These are phyloP conservation scores for Hypoxylon sp. DNA, from an alignment of 2,329 filamentous ascomycete species.

Conservation along the genomic window DNA sequence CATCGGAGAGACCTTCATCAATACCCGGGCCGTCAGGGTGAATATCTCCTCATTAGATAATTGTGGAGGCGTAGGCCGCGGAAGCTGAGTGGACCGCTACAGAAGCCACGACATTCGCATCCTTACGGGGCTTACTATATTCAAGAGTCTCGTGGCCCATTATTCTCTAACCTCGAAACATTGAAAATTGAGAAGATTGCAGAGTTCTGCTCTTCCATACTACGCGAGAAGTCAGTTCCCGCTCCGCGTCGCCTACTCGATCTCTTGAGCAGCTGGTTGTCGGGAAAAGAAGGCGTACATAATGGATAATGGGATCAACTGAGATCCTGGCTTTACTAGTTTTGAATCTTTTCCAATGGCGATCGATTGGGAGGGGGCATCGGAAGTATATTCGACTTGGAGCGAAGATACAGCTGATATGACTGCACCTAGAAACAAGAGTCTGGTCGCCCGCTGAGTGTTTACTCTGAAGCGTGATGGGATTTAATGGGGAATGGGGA, in stretches of 20 bases:
- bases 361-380: too few species aligned
- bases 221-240: background rate
- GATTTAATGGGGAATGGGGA: too few species aligned
- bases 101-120: background rate
- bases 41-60: slow-evolving; percentile 8
- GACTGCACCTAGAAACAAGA: too few species aligned
- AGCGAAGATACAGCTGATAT: background rate
- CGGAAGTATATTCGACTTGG: background rate
- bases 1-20: slow-evolving; percentile 5
- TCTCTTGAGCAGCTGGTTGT: too few species aligned
- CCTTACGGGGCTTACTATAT: background rate
- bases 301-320: too few species aligned
- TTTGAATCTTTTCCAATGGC: background rate
- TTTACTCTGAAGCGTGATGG: too few species aligned
- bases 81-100: background rate
- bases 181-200: background rate
- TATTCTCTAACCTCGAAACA: background rate
- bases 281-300: too few species aligned
- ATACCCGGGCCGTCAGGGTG: slow-evolving; percentile 1
- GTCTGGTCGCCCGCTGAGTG: too few species aligned
- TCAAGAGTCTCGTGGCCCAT: background rate
- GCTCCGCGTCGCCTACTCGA: background rate
- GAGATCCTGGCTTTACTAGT: background rate
- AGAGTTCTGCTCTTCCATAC: background rate
- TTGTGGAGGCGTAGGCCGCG: background rate